Conservation (phyloP, 805 yeast species). For the Schwanniomyces yamadae region DNA sequence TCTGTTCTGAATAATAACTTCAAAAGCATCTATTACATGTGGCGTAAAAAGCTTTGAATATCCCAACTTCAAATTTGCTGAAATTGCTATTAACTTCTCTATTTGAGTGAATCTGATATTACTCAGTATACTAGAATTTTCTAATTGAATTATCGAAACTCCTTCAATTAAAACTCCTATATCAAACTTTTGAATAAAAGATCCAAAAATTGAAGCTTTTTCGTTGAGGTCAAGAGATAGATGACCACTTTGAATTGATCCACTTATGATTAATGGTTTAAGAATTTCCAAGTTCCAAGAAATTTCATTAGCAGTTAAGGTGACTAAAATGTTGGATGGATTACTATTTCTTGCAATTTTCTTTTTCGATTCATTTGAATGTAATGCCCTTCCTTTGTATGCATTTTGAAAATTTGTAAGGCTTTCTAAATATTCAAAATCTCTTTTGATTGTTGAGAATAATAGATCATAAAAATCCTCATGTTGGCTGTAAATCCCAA, state of each 20-base stretch:
- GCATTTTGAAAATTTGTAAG: no score
- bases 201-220: slow-evolving; percentile 12
- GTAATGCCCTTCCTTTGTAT: no score
- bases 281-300: background rate
- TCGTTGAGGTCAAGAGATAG: background rate
- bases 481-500: slow-evolving; percentile 9
- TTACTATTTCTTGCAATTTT: no score
- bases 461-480: slow-evolving; percentile 11
- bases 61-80: slow-evolving; percentile 21
- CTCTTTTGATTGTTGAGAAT: slow-evolving; percentile 10
- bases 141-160: slow-evolving; percentile 19
- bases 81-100: slow-evolving; percentile 12
- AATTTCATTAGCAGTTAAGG: no score
- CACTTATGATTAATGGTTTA: background rate
- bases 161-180: slow-evolving; percentile 15
- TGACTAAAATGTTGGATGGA: no score
- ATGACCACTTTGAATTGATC: background rate
- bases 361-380: no score
- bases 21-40: slow-evolving; percentile 18
- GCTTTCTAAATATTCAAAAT: slow-evolving; percentile 12
- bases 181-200: slow-evolving; percentile 19
- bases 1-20: slow-evolving; percentile 13
- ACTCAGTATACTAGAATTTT: slow-evolving; percentile 24
- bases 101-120: slow-evolving; percentile 12
- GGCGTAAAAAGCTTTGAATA: slow-evolving; percentile 30